Percentiles rank a stretch among this genome's conserved stretches.
These are phyloP conservation scores for Mycena belliarum DNA, from an alignment of 768 basidiomycete genomes.

Conservation along the genomic window DNA sequence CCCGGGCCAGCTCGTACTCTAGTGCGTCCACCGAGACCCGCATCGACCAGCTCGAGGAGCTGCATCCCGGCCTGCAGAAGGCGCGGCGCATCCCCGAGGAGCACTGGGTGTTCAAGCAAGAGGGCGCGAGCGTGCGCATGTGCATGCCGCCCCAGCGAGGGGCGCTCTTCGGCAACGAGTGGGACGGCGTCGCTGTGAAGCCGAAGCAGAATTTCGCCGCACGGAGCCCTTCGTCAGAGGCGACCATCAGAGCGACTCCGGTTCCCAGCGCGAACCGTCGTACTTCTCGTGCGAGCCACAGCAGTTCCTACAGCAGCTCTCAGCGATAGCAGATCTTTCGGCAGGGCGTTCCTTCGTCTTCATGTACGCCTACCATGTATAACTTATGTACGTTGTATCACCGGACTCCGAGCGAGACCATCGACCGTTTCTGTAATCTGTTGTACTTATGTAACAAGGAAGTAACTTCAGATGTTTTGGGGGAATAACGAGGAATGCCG, in stretches of 20 bases:
- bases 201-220: not conserved
- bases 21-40: not conserved
- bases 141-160: not conserved
- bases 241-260: not conserved
- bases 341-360: too few species aligned
- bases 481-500: too few species aligned
- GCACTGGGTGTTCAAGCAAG: not conserved
- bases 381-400: too few species aligned
- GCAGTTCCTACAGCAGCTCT: too few species aligned
- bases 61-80: conserved; percentile 7
- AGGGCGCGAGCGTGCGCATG: conserved; percentile 2
- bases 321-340: too few species aligned
- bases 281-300: not conserved
- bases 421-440: too few species aligned
- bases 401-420: too few species aligned
- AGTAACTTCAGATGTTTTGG: too few species aligned
- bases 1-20: not conserved
- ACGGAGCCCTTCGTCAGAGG: not conserved
- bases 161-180: not conserved
- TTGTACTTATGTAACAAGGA: too few species aligned
- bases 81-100: conserved; percentile 1
- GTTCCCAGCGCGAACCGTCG: not conserved
- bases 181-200: not conserved
- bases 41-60: not conserved
- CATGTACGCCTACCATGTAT: too few species aligned